Conservation (phyloP, 2,329 filamentous ascomycete genomes). For the Incumbomyces delicatus region DNA sequence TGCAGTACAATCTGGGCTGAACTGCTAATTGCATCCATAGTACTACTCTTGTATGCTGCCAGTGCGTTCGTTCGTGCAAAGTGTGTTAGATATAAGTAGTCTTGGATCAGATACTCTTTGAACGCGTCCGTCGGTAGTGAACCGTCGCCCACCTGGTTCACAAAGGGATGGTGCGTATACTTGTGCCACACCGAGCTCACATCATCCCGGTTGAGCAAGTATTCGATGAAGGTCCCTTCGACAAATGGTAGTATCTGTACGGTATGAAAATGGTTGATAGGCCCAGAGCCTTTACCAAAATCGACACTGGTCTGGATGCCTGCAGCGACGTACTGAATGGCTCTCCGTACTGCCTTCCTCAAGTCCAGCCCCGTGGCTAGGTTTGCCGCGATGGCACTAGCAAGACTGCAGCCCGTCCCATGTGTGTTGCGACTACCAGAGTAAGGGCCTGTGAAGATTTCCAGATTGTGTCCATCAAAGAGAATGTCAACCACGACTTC, state of each 20-base stretch:
- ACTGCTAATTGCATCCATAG: slow-evolving; percentile 60
- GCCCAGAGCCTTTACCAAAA: slow-evolving; percentile 51
- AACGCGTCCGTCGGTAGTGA: slow-evolving; percentile 66
- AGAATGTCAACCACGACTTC: slow-evolving; percentile 68
- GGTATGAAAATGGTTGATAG: slow-evolving; percentile 60
- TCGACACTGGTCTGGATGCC: slow-evolving; percentile 49
- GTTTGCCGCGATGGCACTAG: slow-evolving; percentile 61
- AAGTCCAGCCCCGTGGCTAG: slow-evolving; percentile 43
- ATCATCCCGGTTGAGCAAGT: slow-evolving; percentile 64
- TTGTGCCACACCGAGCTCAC: slow-evolving; percentile 64
- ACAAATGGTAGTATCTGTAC: slow-evolving; percentile 50
- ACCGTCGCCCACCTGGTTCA: slow-evolving; percentile 64
- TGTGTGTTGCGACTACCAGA: slow-evolving; percentile 73
- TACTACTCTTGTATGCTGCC: slow-evolving; percentile 73
- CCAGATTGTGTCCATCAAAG: slow-evolving; percentile 47
- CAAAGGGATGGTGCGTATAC: slow-evolving; percentile 76
- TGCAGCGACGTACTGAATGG: slow-evolving; percentile 51
- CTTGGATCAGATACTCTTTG: slow-evolving; percentile 81
- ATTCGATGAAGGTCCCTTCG: slow-evolving; percentile 69
- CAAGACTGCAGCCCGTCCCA: slow-evolving; percentile 87
- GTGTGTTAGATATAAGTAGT: slow-evolving; percentile 85
- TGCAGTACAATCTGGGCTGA: slow-evolving; percentile 63
- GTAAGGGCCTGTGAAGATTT: slow-evolving; percentile 61
- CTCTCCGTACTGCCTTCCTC: slow-evolving; percentile 42
- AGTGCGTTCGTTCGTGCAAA: slow-evolving; percentile 81